Evolutionary conservation across 1,284 basidiomycete genomes (phyloP).

Genomic region (Melampsora occidentalis): DNA sequence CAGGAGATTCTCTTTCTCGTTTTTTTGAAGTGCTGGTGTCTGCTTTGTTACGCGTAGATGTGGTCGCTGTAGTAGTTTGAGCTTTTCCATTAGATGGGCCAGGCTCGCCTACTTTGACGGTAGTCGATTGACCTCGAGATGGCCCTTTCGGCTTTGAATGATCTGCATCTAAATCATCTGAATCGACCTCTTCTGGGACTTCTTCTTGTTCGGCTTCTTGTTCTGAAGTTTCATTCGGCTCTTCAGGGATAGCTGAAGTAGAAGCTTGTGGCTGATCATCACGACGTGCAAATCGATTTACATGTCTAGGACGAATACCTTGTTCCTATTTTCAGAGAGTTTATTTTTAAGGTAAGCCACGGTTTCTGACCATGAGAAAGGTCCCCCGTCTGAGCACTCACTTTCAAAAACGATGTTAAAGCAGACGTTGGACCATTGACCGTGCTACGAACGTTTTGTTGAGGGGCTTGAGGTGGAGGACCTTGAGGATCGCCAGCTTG

Average conservation of each 20-base stretch:
- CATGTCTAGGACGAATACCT: constrained; percentile 62
- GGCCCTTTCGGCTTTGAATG: background rate
- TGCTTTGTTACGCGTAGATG: constrained; percentile 8
- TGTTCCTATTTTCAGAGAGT: constrained; percentile 61
- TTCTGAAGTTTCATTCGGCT: constrained; percentile 44
- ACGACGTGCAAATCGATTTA: constrained; percentile 50
- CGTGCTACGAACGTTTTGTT: constrained; percentile 49
- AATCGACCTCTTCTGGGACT: constrained; percentile 38
- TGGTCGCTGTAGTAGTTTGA: background rate
- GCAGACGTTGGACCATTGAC: constrained; percentile 87
- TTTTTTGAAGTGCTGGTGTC: background rate
- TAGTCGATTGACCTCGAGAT: background rate
- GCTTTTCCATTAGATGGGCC: background rate
- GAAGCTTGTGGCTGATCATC: background rate
- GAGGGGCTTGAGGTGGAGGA: constrained; percentile 44
- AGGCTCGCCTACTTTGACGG: background rate
- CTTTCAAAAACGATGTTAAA: constrained; percentile 83
- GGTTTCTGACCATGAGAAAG: background rate
- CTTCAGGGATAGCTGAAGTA: constrained; percentile 56
- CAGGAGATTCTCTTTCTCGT: background rate
- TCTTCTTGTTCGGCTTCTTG: constrained; percentile 44
- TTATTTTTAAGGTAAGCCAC: no score
- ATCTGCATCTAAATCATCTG: constrained; percentile 24
- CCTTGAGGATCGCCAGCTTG: background rate
- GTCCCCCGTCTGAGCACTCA: constrained; percentile 54